These are phyloP conservation scores for Aureobasidium sp. DNA, from an alignment of 2,329 filamentous ascomycete genomes.

Conservation along the genomic window DNA sequence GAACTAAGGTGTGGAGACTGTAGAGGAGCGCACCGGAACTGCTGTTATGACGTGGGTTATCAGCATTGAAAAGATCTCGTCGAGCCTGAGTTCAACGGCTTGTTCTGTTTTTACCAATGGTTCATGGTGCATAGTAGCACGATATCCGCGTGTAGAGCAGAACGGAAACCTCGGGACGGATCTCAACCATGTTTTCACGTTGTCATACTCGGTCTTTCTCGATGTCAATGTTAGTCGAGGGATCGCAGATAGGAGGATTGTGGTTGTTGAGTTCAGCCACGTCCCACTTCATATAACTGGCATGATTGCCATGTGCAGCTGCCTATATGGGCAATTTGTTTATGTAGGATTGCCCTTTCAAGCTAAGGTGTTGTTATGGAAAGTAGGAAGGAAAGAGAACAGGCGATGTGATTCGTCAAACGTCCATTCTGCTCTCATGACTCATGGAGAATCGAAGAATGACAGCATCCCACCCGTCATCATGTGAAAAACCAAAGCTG, in stretches of 20 bases:
- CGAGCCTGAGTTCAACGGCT: background rate
- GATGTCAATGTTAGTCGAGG: background rate
- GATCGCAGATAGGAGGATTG: background rate
- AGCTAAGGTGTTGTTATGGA: background rate
- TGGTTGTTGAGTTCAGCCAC: background rate
- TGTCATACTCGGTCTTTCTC: background rate
- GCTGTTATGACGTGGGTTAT: background rate
- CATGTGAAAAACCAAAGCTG: background rate
- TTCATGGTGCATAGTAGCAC: background rate
- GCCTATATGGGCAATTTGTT: background rate
- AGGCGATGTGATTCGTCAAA: background rate
- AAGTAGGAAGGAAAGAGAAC: background rate
- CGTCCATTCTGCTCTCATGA: background rate
- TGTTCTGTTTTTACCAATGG: background rate
- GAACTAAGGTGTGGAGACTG: slow-evolving; percentile 5
- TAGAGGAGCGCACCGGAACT: background rate
- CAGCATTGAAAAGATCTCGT: background rate
- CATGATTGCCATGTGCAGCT: background rate
- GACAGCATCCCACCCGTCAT: slow-evolving; percentile 4
- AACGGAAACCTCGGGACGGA: background rate
- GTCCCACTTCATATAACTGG: background rate
- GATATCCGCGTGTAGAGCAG: background rate
- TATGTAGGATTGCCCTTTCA: background rate
- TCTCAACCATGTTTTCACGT: background rate
- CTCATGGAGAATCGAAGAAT: background rate